A percentile compares a stretch with the other conserved stretches of the same genome.
Evolutionary conservation across 2,329 filamentous ascomycete genomes (phyloP).

Genomic region (Sclerotinia nivalis): DNA sequence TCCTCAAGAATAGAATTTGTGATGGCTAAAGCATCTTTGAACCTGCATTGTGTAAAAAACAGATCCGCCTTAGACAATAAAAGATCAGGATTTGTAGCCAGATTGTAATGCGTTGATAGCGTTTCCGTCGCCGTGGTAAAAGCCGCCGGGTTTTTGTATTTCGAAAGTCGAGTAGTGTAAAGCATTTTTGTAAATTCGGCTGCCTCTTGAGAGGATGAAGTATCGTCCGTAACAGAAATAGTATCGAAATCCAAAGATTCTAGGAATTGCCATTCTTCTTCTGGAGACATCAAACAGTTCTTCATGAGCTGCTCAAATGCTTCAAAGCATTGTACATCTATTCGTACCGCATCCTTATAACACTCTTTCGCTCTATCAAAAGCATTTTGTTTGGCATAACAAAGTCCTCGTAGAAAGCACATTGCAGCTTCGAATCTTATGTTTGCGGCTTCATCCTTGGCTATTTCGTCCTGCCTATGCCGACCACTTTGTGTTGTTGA

Average conservation of each 20-base stretch:
- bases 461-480: conserved; percentile 35
- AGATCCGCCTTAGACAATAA: conserved; percentile 87
- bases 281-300: conserved; percentile 83
- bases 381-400: conserved; percentile 95
- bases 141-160: conserved; percentile 83
- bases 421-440: conserved; percentile 92
- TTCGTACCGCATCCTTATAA: conserved; percentile 95
- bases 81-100: conserved; percentile 83
- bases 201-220: conserved; percentile 75
- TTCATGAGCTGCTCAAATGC: conserved; percentile 98
- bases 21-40: conserved; percentile 80
- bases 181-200: conserved; percentile 94
- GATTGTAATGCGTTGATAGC: conserved; percentile 88
- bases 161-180: conserved; percentile 92
- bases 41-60: conserved; percentile 91
- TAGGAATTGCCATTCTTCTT: conserved; percentile 70
- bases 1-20: conserved; percentile 79
- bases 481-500: conserved; percentile 47
- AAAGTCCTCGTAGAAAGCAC: conserved; percentile 92
- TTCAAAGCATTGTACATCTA: conserved; percentile 97
- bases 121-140: conserved; percentile 87
- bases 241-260: conserved; percentile 84
- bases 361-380: conserved; percentile 97
- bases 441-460: conserved; percentile 68
- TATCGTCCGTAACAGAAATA: conserved; percentile 65